phyloP scores from a whole-genome alignment of 345 rosid species.

The Microthlaspi erraticum region DNA sequence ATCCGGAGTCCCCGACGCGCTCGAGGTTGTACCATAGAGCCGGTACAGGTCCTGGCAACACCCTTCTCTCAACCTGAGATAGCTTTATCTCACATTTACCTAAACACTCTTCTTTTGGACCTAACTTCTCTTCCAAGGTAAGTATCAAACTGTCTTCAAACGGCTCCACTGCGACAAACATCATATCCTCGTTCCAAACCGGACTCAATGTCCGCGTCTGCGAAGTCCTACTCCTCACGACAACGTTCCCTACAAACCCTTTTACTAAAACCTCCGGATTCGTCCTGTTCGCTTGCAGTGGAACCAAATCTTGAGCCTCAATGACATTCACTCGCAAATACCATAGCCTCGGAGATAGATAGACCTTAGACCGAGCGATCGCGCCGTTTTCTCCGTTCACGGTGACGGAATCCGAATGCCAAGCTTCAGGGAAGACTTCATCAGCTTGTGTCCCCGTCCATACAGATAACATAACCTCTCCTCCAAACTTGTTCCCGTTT shows the following conservation, averaged over 20 bases:
- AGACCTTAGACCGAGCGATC: constrained; percentile 41
- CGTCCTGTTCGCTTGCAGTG: constrained; percentile 37
- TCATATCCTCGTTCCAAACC: constrained; percentile 49
- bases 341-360: constrained; percentile 53
- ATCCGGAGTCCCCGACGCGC: constrained; percentile 30
- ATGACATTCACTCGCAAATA: constrained; percentile 51
- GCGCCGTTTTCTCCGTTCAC: constrained; percentile 36
- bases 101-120: constrained; percentile 46
- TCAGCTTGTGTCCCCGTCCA: constrained; percentile 56
- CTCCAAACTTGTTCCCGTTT: constrained; percentile 33
- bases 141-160: constrained; percentile 52
- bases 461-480: constrained; percentile 54
- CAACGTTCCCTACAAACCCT: constrained; percentile 50
- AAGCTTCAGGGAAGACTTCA: constrained; percentile 54
- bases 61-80: constrained; percentile 53
- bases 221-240: constrained; percentile 42
- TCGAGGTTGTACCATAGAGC: constrained; percentile 55
- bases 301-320: constrained; percentile 59
- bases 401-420: constrained; percentile 45
- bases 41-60: constrained; percentile 33
- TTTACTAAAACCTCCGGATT: constrained; percentile 51
- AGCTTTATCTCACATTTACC: constrained; percentile 53
- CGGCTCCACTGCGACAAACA: constrained; percentile 51
- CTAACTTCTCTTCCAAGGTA: constrained; percentile 46
- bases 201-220: constrained; percentile 37